These are phyloP conservation scores for Suillus occidentalis DNA, from an alignment of 768 basidiomycete species.

Conservation along the genomic window DNA sequence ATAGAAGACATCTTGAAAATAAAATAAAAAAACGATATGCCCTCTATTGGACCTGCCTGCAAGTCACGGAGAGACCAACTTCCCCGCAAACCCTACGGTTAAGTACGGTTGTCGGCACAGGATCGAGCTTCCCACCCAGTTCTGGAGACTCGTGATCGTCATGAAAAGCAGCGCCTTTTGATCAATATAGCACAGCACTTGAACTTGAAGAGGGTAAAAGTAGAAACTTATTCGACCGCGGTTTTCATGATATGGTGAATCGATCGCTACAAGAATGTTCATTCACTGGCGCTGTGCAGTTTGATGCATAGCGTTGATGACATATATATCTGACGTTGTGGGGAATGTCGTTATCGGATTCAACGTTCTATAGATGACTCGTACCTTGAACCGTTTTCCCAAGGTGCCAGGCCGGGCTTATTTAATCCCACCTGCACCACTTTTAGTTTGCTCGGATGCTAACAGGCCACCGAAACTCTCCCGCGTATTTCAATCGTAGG, in stretches of 20 bases:
- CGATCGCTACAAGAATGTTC: background rate
- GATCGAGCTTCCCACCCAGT: background rate
- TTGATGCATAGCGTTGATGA: background rate
- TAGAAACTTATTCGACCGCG: background rate
- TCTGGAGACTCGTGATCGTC: background rate
- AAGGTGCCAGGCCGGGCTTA: background rate
- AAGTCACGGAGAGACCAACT: background rate
- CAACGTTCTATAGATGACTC: background rate
- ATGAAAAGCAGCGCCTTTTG: background rate
- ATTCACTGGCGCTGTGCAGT: background rate
- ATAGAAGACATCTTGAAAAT: background rate
- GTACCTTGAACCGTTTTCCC: background rate
- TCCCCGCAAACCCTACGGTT: background rate
- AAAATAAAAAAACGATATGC: background rate
- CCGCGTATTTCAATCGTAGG: background rate
- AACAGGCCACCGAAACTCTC: background rate
- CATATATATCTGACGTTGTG: background rate
- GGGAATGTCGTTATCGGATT: background rate
- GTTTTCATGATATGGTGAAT: too few species aligned
- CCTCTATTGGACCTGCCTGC: background rate
- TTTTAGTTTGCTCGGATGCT: background rate
- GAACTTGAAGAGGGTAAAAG: background rate
- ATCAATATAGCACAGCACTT: background rate
- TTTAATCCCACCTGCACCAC: background rate
- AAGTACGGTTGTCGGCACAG: background rate